A percentile compares a stretch with the other conserved stretches of the same genome.
Evolutionary conservation across 331 rosid species (phyloP).

Genomic region (Rosa hybrid): DNA sequence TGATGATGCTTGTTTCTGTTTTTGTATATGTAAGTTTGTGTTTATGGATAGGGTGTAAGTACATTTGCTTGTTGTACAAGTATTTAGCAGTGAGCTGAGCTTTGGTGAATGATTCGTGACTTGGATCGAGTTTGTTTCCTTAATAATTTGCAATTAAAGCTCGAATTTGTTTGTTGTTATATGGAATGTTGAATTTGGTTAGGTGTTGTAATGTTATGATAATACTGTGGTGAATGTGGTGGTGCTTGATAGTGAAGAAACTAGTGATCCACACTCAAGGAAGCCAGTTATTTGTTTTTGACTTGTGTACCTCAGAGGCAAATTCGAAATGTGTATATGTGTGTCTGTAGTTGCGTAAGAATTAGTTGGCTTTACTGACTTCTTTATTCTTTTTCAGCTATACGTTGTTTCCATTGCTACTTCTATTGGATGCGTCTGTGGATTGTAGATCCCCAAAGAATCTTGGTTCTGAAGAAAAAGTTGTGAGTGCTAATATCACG

Average conservation of each 20-base stretch:
- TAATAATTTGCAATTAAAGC: not conserved
- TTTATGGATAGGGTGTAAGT: not conserved
- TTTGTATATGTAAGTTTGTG: not conserved
- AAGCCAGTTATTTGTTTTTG: no score
- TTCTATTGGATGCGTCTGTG: conserved; percentile 74
- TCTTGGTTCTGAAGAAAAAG: conserved; percentile 50
- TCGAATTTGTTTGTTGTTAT: not conserved
- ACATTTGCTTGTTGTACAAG: not conserved
- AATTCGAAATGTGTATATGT: not conserved
- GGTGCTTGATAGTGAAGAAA: not conserved
- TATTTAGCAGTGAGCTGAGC: not conserved
- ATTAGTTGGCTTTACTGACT: not conserved
- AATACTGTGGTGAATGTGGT: not conserved
- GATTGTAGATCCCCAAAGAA: conserved; percentile 63
- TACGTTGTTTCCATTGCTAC: conserved; percentile 77
- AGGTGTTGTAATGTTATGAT: not conserved
- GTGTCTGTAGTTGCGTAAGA: not conserved
- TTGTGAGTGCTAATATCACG: conserved; percentile 21
- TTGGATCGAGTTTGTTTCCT: not conserved
- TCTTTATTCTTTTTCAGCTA: conserved; percentile 49
- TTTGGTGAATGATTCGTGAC: not conserved
- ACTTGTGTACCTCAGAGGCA: not conserved
- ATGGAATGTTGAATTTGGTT: not conserved
- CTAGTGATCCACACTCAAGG: not conserved
- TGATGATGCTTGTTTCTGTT: not conserved